Evolutionary conservation across 805 yeast genomes (phyloP).

Genomic region (Kodamaea nitidulidarum): DNA sequence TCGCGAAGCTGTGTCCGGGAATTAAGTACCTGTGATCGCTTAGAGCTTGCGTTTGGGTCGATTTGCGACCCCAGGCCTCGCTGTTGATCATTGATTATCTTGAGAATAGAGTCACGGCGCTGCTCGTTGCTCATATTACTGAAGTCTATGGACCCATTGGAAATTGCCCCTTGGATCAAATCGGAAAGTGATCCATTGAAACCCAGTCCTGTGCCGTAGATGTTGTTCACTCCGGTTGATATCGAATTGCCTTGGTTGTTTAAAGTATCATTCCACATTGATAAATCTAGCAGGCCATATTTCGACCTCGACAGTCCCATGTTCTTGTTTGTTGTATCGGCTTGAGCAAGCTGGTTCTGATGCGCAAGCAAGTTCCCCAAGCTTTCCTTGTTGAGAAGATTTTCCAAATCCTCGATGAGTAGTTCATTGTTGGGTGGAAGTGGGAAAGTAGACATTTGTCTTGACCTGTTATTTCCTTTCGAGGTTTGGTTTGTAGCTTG

Average conservation of each 20-base stretch:
- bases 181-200: constrained; percentile 30
- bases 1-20: constrained; percentile 26
- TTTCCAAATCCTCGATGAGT: constrained; percentile 30
- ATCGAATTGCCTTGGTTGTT: constrained; percentile 12
- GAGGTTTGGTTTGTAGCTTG: constrained; percentile 5
- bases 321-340: constrained; percentile 8
- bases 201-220: constrained; percentile 23
- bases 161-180: constrained; percentile 29
- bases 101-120: constrained; percentile 37
- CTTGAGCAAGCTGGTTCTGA: constrained; percentile 8
- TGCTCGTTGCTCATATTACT: constrained; percentile 37
- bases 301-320: constrained; percentile 19
- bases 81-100: constrained; percentile 33
- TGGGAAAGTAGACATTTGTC: constrained; percentile 21
- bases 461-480: constrained; percentile 7
- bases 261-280: constrained; percentile 14
- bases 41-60: constrained; percentile 8
- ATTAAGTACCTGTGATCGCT: constrained; percentile 7
- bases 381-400: constrained; percentile 30
- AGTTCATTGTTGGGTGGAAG: constrained; percentile 15
- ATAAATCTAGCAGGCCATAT: constrained; percentile 25
- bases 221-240: constrained; percentile 12
- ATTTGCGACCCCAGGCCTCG: constrained; percentile 10
- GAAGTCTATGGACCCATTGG: constrained; percentile 37
- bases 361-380: constrained; percentile 24